These are phyloP conservation scores for Xerocomus potaroensis DNA, from an alignment of 768 basidiomycete species.

Conservation along the genomic window DNA sequence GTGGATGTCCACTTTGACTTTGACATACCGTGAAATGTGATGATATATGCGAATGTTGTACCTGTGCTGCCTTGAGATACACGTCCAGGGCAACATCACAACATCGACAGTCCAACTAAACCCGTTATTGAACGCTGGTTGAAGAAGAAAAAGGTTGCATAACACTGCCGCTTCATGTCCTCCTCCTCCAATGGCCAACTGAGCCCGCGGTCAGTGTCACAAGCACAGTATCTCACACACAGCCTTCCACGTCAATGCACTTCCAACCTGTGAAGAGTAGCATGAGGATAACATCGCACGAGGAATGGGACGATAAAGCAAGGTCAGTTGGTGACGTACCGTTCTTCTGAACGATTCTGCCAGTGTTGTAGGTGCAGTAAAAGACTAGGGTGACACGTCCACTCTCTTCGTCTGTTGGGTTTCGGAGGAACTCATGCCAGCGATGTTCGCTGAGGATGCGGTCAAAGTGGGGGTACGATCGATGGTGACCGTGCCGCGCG, in stretches of 20 bases:
- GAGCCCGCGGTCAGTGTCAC: conserved; percentile 7
- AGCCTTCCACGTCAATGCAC: conserved; percentile 37
- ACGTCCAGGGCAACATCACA: conserved; percentile 35
- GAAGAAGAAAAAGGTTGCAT: too few species aligned
- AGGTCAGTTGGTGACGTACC: too few species aligned
- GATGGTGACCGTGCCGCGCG: conserved; percentile 43
- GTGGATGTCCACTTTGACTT: too few species aligned
- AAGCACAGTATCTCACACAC: conserved; percentile 2
- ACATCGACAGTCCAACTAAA: conserved; percentile 55
- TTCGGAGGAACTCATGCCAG: conserved; percentile 38
- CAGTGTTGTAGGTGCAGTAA: conserved; percentile 36
- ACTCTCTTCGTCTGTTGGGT: conserved; percentile 29
- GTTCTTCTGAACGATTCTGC: conserved; percentile 41
- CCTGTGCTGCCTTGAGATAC: conserved; percentile 57
- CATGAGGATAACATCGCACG: not conserved
- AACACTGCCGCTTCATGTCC: too few species aligned
- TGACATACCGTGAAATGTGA: conserved; percentile 68
- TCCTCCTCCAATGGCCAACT: not conserved
- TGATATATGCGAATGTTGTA: conserved; percentile 51
- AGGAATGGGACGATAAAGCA: too few species aligned
- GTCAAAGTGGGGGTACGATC: conserved; percentile 33
- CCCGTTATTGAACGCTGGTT: conserved; percentile 56
- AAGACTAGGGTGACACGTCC: conserved; percentile 32
- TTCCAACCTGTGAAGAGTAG: conserved; percentile 39
- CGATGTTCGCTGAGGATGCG: conserved; percentile 39